Base-by-base conservation (phyloP, 306 rosid genomes). In the Cicer bijugum region DNA sequence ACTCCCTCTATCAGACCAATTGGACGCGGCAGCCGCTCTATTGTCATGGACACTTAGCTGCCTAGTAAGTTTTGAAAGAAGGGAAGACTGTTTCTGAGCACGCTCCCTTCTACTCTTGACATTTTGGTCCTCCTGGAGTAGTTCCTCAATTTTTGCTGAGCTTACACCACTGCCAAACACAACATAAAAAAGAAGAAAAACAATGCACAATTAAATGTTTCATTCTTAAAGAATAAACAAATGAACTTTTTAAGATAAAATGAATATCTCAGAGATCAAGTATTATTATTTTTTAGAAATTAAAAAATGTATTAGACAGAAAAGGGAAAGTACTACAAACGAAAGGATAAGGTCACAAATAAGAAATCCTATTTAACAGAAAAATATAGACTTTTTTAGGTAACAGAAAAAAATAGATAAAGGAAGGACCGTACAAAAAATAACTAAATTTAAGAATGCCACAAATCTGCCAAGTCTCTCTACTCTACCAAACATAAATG, bases 31-130 rank as follows among this genome's bases (percentile, higher is more conserved):
- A 56, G 86, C 81, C 1, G 84, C 83, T 77, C 84, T 76, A 60
- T 82, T 85, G 66, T 85, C 89, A 69, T 82, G 89, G 67, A 85
- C 77, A 78, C 89, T 42, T 35, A 85, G 86, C 74, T 82, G 86
- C 79, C 84, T 80, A 42, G 84, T 82, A 59, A 85, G 81, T 72
- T 82, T 82, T 6, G 89, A 85, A 57, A 85, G 86, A 82, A 85
- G 72, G 74, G 89, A 85, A 40, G 86, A 82, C 79, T 85, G 89
- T 65, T 83, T 85, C 81, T 85, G 89, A 39, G 69, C 74, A 74
- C 86, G 83, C 42, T 85, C 86, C 83, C 89, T 82, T 61, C n/a
- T 85, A 56, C 63, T 65, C 77, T 82, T 85, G 67, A 66, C 84
- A 60, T 82, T 80, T 11, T 77, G 74, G 43, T 85, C 89, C 68